phyloP scores from a whole-genome alignment of 768 basidiomycete species.

The Austroboletus eburneus region DNA sequence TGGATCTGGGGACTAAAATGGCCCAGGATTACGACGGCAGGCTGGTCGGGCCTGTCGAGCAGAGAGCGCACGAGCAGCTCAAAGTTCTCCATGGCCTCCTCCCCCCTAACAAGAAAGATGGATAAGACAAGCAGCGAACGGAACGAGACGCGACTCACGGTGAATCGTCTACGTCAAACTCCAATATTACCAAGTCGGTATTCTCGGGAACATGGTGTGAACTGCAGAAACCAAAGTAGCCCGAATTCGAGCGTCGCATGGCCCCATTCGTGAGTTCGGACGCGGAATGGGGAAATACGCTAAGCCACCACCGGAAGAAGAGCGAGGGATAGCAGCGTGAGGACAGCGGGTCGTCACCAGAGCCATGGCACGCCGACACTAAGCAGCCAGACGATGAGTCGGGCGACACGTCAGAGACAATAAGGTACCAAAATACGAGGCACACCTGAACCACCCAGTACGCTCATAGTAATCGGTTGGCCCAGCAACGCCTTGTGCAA shows the following conservation, averaged over 20 bases:
- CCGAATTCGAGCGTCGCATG: constrained; percentile 85
- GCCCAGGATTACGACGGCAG: constrained; percentile 91
- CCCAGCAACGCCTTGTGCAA: constrained; percentile 81
- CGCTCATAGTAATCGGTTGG: constrained; percentile 83
- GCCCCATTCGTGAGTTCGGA: constrained; percentile 98
- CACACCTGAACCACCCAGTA: constrained; percentile 86
- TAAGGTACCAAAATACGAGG: constrained; percentile 4
- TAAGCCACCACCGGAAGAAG: constrained; percentile 98
- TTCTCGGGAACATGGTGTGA: constrained; percentile 90
- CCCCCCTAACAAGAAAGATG: constrained; percentile 45
- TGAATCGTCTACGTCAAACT: constrained; percentile 89
- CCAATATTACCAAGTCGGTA: constrained; percentile 92
- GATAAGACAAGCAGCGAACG: not conserved
- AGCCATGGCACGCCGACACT: constrained; percentile 94
- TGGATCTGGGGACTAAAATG: constrained; percentile 91
- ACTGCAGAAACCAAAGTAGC: constrained; percentile 94
- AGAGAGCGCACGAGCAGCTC: constrained; percentile 91
- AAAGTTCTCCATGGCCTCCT: constrained; percentile 73
- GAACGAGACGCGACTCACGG: constrained; percentile 49
- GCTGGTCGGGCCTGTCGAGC: constrained; percentile 84
- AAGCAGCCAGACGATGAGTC: not conserved
- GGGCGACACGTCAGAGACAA: not conserved
- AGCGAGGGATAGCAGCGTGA: constrained; percentile 87
- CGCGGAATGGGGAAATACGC: constrained; percentile 95
- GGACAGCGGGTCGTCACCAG: constrained; percentile 86